Evolutionary conservation across 805 yeast genomes (phyloP), one percentile per base, ranked within the genome.

Genomic region (Kuraishia piskuri): DNA sequence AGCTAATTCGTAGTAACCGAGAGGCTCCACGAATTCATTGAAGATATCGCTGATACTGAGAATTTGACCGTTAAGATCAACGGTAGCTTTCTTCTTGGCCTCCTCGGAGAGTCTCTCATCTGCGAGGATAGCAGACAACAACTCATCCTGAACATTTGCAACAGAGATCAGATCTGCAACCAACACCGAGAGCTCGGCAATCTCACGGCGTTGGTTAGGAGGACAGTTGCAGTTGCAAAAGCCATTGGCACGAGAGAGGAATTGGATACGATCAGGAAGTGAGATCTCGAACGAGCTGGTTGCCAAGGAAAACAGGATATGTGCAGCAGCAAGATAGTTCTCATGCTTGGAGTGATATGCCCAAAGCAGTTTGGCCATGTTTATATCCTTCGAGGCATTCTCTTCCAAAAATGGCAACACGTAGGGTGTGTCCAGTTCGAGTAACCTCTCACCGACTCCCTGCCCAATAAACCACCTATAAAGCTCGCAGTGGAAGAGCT

Each of bases 401-500:
- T 83, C 88, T 59, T 83, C 83, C 63, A 94, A 77, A 61, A 88
- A 94, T 24, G 86, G 82, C 55, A 89, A 73, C 44, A 94, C 81
- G 62, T 75, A 92, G 12, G 91, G 88, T 0, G 97, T 89, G 52
- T 88, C 87, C 54, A 92, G 77, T 49, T 86, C 88, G 55, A 92
- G 73, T 48, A 94, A 71, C 56, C 88, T 80, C 53, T 86, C 94
- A 56, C 88, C 84, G 25, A 83, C 78, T 3, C 89, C 91, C 62
- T 88, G 88, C 48, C 76, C 70, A 36, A 90, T 84, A 60, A 90
- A 84, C 97, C 98, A 94, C 65, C 89, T 92, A 67, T 94, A 94
- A 58, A 94, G 79, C 58, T 88, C 88, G 68, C 84, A 90, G 58
- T 94, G 99, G 77, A 94, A 94, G n/a, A 83, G 67, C 62, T 85